Evolutionary conservation across 140 eudicot species (phyloP).

Genomic region (Senecio squalidus): DNA sequence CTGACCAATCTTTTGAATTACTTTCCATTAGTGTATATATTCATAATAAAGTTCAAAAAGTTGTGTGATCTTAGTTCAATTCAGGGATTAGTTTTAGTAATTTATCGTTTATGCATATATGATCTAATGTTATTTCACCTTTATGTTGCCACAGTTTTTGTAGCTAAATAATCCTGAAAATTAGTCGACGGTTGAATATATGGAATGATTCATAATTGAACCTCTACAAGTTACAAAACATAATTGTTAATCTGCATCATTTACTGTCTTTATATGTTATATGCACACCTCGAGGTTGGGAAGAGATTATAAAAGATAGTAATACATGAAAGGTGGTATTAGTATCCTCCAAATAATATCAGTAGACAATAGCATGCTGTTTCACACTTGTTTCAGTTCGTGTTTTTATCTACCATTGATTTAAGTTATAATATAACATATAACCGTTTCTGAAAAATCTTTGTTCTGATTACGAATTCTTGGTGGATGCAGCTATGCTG

Average conservation of each 20-base stretch:
- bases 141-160: too few species aligned
- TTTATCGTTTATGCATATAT: too few species aligned
- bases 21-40: not conserved
- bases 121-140: too few species aligned
- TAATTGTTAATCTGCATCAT: not conserved
- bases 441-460: not conserved
- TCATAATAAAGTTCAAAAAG: not conserved
- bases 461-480: constrained; percentile 10
- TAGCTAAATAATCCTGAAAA: too few species aligned
- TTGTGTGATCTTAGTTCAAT: not conserved
- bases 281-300: not conserved
- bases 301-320: too few species aligned
- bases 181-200: not conserved
- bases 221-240: not conserved
- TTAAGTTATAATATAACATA: not conserved
- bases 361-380: not conserved
- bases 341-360: constrained; percentile 1
- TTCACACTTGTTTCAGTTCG: not conserved
- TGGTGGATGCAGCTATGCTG: constrained; percentile 70
- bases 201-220: not conserved
- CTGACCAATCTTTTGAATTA: not conserved
- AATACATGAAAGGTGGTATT: not conserved
- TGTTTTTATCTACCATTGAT: not conserved
- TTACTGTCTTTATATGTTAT: not conserved
- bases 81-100: too few species aligned